Percentiles rank a stretch among this genome's conserved stretches.
Evolutionary conservation across 345 rosid genomes (phyloP).

Genomic region (Streptanthus diversifolius): DNA sequence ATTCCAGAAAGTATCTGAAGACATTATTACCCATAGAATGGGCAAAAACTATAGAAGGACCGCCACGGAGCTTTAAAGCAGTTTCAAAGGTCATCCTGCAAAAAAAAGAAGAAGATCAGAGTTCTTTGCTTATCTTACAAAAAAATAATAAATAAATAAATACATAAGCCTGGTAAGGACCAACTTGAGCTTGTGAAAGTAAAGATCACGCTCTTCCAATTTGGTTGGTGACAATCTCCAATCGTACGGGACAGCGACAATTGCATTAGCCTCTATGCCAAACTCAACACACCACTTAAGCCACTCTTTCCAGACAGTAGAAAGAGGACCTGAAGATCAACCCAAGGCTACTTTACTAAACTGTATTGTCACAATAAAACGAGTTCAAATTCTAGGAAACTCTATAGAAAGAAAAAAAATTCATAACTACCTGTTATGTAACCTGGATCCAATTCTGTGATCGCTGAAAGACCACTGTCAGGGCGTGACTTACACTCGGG

Average conservation of each 20-base stretch:
- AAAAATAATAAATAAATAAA: neutral
- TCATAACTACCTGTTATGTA: conserved; percentile 63
- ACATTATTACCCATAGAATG: conserved; percentile 97
- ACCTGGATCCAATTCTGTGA: conserved; percentile 98
- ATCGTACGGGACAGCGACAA: conserved; percentile 93
- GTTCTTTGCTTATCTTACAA: neutral
- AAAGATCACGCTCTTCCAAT: conserved; percentile 96
- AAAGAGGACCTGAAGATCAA: conserved; percentile 74
- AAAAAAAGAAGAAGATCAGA: neutral
- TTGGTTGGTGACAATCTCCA: conserved; percentile 94
- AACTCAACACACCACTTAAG: conserved; percentile 97
- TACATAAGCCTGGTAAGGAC: conserved; percentile 31
- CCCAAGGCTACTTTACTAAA: neutral
- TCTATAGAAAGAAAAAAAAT: neutral
- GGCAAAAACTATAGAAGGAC: conserved; percentile 89
- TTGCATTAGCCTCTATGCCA: conserved; percentile 91
- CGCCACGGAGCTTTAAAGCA: conserved; percentile 85
- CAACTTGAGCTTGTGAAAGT: conserved; percentile 95
- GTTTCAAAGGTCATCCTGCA: conserved; percentile 94
- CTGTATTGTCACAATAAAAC: neutral
- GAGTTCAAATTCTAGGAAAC: neutral
- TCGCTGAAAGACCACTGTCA: conserved; percentile 91
- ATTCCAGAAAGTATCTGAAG: conserved; percentile 93
- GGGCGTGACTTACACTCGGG: conserved; percentile 97
- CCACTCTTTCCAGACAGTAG: conserved; percentile 99